Evolutionary conservation across 108 stramenopile species (phyloP), one percentile per base, ranked within the genome.

Genomic region (Skeletonema grethae): DNA sequence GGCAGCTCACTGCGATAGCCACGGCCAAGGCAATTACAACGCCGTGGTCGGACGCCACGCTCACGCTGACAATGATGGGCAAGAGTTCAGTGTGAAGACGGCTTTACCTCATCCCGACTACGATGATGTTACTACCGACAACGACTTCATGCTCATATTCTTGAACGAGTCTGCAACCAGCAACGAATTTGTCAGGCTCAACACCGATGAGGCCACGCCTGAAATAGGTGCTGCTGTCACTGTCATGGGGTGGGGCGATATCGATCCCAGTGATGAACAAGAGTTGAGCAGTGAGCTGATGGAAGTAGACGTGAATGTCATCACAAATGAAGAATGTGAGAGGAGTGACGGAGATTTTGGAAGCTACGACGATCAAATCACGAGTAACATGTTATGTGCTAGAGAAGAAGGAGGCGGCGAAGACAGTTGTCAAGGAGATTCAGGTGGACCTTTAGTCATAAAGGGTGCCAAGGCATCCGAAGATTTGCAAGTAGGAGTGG

Each of bases 401-500:
- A 57, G n/a, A 16, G 73, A 43, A 61, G 34, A 59, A 25, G 34
- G 22, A 20, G 48, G 67, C 34, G 73, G 69, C n/a, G 60, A 79
- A 57, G 82, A 83, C 43, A 32, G 48, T 4, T 83, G 82, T 50
- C 78, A 75, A 35, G 73, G 77, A 46, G 31, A 41, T 10, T 20
- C 30, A 13, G 63, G 45, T 36, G 38, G 75, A 35, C 61, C 61
- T 5, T 53, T 73, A 0, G 34, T 73, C 13, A 70, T 70, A 7
- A 61, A 28, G 22, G 68, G 68, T 12, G 50, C 18, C 0, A 34
- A 22, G 41, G 68, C 41, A 18, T n/a, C 20, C 28, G 59, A 32
- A 11, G 65, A 66, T 41, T 13, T 66, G 7, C 86, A 87, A 46
- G 84, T 85, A 5, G 87, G 87, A 8, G 69, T 90, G 30, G 87